Conservation (phyloP, 169 alveolate genomes). For the Toxoplasma gondii region DNA sequence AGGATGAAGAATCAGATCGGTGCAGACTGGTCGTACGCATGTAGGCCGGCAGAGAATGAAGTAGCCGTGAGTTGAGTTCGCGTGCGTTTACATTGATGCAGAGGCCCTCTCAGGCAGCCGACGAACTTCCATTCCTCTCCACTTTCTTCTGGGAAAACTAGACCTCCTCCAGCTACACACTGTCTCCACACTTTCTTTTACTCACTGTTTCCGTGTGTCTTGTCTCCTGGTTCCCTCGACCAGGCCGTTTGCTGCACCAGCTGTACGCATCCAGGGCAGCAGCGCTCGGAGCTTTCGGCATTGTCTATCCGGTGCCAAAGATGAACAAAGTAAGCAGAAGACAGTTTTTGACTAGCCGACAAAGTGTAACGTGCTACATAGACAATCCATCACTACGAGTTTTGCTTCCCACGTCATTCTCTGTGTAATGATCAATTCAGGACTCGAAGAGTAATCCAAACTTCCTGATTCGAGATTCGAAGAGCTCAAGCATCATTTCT, state of each 20-base stretch:
- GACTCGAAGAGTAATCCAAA: neutral
- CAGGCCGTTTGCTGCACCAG: conserved; percentile 28
- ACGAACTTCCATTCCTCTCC: no score
- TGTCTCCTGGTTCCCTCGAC: neutral
- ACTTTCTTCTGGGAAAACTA: no score
- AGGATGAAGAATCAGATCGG: no score
- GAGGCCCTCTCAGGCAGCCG: no score
- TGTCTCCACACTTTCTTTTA: neutral
- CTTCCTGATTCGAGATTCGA: neutral
- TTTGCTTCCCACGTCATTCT: neutral
- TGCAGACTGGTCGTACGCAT: no score
- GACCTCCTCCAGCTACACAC: neutral
- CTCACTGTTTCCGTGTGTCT: neutral
- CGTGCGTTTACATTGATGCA: no score
- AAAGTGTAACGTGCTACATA: no score
- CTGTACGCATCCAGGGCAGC: neutral
- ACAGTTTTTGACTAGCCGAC: neutral
- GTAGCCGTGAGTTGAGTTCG: no score
- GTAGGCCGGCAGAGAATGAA: no score
- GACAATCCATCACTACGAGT: no score
- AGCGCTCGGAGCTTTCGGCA: neutral
- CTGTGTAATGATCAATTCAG: neutral
- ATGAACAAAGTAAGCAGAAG: neutral
- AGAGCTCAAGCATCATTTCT: neutral
- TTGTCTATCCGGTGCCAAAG: conserved; percentile 14